Evolutionary conservation across 805 yeast species (phyloP), one percentile per base, ranked within the genome.

Genomic region (Suhomyces emberorum): DNA sequence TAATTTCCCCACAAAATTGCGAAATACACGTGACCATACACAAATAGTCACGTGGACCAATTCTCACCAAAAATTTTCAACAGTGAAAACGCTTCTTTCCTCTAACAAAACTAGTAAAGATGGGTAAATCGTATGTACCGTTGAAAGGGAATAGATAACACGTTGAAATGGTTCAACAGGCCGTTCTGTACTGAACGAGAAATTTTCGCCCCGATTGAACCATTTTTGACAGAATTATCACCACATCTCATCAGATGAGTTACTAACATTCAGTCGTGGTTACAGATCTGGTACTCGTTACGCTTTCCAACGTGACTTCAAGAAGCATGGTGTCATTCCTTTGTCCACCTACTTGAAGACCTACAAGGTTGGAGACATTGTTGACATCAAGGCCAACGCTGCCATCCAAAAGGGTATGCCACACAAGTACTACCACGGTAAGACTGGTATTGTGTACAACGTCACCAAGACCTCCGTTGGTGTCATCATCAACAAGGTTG

Each of bases 231-330:
- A n/a, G n/a, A n/a, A n/a, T n/a, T n/a, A n/a, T n/a, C n/a, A n/a
- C n/a, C n/a, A n/a, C n/a, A n/a, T n/a, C n/a, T n/a, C n/a, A n/a
- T n/a, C n/a, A n/a, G n/a, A 20, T 7, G 23, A 7, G 12, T n/a
- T 37, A 37, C 41, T 37, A 37, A 37, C 41, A 26, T 17, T 14
- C 8, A 60, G 65, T 74, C 96, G 88, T 79, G 98, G 98, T 84
- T 89, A 88, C 83, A 89, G 98, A 89, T 88, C 97, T 64, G 93
- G 98, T 79, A 91, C 98, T 78, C 95, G 98, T 78, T 93, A 93
- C 89, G 95, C 95, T 79, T 93, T 93, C 95, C 87, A 88, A 77
- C 93, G 98, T 78, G 98, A 91, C 83, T 93, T 84, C 89, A 89
- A 86, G 83, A 82, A 81, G 74, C 95, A 91, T 77, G 98, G 98